Percentiles rank a stretch among this genome's conserved stretches.
phyloP scores from a whole-genome alignment of 176 grass and related monocot species.

The Zoysia pacifica region DNA sequence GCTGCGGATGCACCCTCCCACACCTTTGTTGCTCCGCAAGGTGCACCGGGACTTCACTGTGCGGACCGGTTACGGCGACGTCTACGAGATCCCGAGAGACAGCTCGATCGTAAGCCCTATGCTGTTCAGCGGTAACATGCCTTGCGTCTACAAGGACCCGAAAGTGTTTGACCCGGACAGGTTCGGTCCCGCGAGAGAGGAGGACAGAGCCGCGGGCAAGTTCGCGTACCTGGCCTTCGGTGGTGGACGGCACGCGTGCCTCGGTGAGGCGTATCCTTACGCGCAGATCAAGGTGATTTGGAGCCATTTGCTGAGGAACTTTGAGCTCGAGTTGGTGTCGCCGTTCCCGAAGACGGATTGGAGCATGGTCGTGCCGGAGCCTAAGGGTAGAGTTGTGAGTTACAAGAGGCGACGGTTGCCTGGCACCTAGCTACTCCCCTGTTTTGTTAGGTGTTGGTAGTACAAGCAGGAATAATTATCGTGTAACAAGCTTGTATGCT shows the following conservation, averaged over 20 bases:
- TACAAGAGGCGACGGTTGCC: not conserved
- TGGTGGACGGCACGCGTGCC: not conserved
- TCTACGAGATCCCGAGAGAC: not conserved
- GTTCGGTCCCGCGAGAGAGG: not conserved
- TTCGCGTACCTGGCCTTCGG: slow-evolving; percentile 3
- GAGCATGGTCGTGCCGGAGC: not conserved
- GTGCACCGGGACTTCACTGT: not conserved
- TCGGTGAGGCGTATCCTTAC: not conserved
- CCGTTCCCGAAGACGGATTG: not conserved
- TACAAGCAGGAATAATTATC: no score
- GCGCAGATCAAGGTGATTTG: slow-evolving; percentile 6
- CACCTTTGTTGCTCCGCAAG: not conserved
- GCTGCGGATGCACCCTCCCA: slow-evolving; percentile 1
- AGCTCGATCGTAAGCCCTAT: not conserved
- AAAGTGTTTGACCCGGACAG: not conserved
- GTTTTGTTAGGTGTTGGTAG: no score
- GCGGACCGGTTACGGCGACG: not conserved
- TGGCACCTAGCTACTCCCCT: not conserved
- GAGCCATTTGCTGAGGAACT: slow-evolving; percentile 12
- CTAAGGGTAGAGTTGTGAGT: not conserved
- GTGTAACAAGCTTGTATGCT: no score
- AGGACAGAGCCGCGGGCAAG: slow-evolving; percentile 2
- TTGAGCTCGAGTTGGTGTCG: not conserved
- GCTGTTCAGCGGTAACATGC: not conserved
- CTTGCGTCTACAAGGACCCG: not conserved